phyloP scores from a whole-genome alignment of 768 basidiomycete species.

The Mycena rebaudengoi region DNA sequence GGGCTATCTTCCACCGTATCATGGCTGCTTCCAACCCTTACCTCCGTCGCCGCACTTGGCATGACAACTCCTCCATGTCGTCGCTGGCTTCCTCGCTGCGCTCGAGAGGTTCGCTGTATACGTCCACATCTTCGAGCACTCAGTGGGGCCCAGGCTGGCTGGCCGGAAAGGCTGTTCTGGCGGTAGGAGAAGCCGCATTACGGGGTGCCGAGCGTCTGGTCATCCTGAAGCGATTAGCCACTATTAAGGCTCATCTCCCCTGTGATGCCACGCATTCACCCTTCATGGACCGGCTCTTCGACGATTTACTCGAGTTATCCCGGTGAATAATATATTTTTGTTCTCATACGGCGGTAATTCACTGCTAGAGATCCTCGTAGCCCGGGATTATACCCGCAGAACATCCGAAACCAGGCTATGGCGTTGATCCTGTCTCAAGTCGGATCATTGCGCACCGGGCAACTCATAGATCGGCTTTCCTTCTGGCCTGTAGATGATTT shows the following conservation, averaged over 20 bases:
- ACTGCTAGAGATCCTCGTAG: conserved; percentile 2
- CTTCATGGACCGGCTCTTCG: conserved; percentile 30
- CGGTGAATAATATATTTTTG: conserved; percentile 21
- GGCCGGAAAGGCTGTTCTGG: conserved; percentile 36
- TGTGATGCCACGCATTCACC: not conserved
- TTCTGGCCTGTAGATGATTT: conserved; percentile 18
- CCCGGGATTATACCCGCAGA: conserved; percentile 27
- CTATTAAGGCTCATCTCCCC: conserved; percentile 29
- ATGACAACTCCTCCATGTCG: not conserved
- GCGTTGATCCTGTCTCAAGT: conserved; percentile 30
- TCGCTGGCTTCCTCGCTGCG: conserved; percentile 20
- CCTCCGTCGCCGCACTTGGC: conserved; percentile 18
- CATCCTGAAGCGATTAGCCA: conserved; percentile 28
- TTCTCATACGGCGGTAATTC: not conserved
- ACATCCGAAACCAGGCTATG: conserved; percentile 26
- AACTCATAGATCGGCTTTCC: conserved; percentile 15
- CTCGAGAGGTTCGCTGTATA: conserved; percentile 13
- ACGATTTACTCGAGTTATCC: conserved; percentile 38
- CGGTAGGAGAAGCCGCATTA: conserved; percentile 35
- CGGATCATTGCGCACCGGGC: conserved; percentile 10
- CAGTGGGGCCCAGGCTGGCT: conserved; percentile 33
- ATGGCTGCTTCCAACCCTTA: too few species aligned
- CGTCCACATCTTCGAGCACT: conserved; percentile 15
- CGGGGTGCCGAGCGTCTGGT: conserved; percentile 36
- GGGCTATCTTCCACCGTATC: too few species aligned